A percentile compares a stretch with the other conserved stretches of the same genome.
Conservation (phyloP, 345 rosid species). For the Euclidium syriacum region DNA sequence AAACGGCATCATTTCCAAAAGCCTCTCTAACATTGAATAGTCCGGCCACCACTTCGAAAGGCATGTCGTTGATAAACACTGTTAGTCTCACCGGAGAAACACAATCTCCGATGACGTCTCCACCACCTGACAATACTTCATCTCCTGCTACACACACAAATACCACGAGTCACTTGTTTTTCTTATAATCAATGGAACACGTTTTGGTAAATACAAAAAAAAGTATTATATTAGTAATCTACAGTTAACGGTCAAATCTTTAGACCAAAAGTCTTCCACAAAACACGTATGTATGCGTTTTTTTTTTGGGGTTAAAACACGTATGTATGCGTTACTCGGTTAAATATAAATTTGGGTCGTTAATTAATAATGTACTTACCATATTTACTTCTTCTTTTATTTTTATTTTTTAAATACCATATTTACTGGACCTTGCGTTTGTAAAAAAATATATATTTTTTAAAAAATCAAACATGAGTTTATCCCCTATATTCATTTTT, state of each 20-base stretch:
- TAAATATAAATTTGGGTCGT: not conserved
- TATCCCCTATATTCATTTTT: too few species aligned
- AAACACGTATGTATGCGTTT: conserved; percentile 27
- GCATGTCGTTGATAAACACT: conserved; percentile 80
- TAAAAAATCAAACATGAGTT: too few species aligned
- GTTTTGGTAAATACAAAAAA: not conserved
- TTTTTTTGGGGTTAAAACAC: too few species aligned
- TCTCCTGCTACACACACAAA: not conserved
- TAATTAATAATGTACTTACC: not conserved
- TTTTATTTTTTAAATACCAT: too few species aligned
- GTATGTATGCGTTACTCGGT: conserved; percentile 1
- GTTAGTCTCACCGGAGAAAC: conserved; percentile 31
- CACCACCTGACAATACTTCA: not conserved
- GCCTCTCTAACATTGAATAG: conserved; percentile 73
- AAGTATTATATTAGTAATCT: not conserved
- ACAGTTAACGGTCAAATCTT: conserved; percentile 14
- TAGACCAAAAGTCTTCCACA: conserved; percentile 14
- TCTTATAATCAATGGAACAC: not conserved
- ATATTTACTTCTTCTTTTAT: too few species aligned
- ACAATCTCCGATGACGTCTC: not conserved
- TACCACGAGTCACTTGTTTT: not conserved
- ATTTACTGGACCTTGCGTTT: too few species aligned
- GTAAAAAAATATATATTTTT: too few species aligned
- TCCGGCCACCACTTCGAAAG: conserved; percentile 54
- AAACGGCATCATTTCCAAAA: conserved; percentile 67